phyloP scores from a whole-genome alignment of 2,329 filamentous ascomycete genomes.

The Pestalotiopsis sp. region DNA sequence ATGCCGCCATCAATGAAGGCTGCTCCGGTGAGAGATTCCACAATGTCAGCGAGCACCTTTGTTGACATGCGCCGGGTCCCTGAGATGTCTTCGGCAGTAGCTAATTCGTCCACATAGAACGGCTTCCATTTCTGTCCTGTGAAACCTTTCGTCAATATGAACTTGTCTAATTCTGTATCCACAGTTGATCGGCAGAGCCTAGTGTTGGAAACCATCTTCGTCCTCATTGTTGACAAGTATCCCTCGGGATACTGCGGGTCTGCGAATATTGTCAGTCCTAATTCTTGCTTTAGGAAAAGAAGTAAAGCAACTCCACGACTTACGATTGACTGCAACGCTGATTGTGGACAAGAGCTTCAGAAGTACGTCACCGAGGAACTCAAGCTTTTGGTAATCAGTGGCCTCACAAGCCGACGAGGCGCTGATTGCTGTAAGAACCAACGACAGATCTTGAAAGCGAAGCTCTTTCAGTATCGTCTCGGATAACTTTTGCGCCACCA shows the following conservation, averaged over 20 bases:
- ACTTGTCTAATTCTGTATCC: slow-evolving; percentile 68
- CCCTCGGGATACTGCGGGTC: slow-evolving; percentile 76
- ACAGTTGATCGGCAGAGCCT: slow-evolving; percentile 69
- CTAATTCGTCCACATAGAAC: slow-evolving; percentile 53
- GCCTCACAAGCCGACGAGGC: slow-evolving; percentile 61
- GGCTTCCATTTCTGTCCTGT: slow-evolving; percentile 75
- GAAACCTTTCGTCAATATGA: slow-evolving; percentile 71
- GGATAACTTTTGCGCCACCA: slow-evolving; percentile 66
- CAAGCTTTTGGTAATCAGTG: slow-evolving; percentile 79
- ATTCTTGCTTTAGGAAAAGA: neutral
- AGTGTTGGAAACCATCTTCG: slow-evolving; percentile 73
- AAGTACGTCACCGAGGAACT: slow-evolving; percentile 84
- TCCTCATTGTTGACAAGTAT: slow-evolving; percentile 70
- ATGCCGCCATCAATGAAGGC: slow-evolving; percentile 72
- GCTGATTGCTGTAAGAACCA: slow-evolving; percentile 72
- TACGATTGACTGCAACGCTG: slow-evolving; percentile 61
- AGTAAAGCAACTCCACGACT: slow-evolving; percentile 21
- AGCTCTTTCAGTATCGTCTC: slow-evolving; percentile 56
- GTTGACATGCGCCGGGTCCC: slow-evolving; percentile 44
- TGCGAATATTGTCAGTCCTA: slow-evolving; percentile 30
- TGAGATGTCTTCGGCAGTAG: slow-evolving; percentile 20
- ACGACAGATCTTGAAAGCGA: slow-evolving; percentile 52
- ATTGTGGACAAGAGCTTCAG: slow-evolving; percentile 75
- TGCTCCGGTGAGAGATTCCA: slow-evolving; percentile 83
- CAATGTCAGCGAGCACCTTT: slow-evolving; percentile 84